Evolutionary conservation across 163 green algal genomes (phyloP).

Genomic region (Coccomyxa subellipsoidea): DNA sequence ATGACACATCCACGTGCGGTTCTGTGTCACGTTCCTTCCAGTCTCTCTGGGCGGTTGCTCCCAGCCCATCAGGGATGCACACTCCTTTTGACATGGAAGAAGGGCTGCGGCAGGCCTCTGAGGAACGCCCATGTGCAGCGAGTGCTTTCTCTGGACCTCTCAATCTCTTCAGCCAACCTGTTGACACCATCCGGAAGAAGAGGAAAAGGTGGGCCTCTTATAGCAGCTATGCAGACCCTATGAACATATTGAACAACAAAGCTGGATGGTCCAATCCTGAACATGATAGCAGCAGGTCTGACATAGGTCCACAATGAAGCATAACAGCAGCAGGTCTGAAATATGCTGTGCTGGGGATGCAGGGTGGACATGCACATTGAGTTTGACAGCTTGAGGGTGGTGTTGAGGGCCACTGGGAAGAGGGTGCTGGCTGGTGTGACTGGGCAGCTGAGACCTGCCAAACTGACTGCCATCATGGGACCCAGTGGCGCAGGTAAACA

Average conservation of each 20-base stretch:
- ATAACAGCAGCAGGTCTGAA: neutral
- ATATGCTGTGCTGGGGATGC: neutral
- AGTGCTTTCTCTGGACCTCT: neutral
- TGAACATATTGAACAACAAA: no score
- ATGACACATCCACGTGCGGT: no score
- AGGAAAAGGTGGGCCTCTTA: neutral
- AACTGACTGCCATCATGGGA: constrained; percentile 61
- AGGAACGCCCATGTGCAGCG: neutral
- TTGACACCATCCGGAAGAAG: neutral
- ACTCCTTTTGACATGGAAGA: neutral
- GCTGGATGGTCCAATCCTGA: no score
- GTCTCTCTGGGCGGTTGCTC: neutral
- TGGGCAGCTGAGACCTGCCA: constrained; percentile 39
- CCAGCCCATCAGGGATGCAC: neutral
- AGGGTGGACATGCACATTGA: constrained; percentile 26
- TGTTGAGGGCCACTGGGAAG: constrained; percentile 31
- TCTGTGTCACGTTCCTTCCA: no score
- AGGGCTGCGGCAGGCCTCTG: neutral
- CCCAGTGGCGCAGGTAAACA: constrained; percentile 56
- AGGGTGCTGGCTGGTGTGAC: constrained; percentile 41
- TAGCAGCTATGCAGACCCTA: no score
- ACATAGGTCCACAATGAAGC: no score
- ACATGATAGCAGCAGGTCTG: no score
- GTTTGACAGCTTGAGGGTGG: constrained; percentile 38
- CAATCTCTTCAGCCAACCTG: neutral